phyloP scores from a whole-genome alignment of 2,329 filamentous ascomycete genomes.

The Fusarium sp. region DNA sequence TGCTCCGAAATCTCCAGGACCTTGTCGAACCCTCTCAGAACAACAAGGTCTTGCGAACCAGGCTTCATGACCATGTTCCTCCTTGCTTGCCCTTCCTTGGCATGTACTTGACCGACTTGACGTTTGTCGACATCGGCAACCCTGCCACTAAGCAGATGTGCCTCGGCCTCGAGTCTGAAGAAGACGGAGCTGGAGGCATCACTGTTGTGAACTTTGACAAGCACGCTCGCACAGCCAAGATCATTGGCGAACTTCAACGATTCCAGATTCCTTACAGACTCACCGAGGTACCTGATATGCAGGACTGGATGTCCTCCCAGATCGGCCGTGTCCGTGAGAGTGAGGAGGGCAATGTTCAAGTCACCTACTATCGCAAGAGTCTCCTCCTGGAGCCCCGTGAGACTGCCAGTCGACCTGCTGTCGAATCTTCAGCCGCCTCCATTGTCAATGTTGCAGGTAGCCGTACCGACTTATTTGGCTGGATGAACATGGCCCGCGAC shows the following conservation, averaged over 20 bases:
- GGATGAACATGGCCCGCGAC: slow-evolving; percentile 59
- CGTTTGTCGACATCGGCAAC: slow-evolving; percentile 95
- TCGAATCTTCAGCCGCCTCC: slow-evolving; percentile 49
- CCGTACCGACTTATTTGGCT: slow-evolving; percentile 59
- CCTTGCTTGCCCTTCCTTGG: slow-evolving; percentile 96
- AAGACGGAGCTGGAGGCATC: slow-evolving; percentile 73
- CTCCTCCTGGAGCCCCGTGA: slow-evolving; percentile 84
- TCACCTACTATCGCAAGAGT: slow-evolving; percentile 81
- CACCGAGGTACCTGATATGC: slow-evolving; percentile 84
- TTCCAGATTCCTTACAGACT: slow-evolving; percentile 95
- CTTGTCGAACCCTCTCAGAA: slow-evolving; percentile 92
- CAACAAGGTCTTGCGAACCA: slow-evolving; percentile 84
- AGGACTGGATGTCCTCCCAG: slow-evolving; percentile 90
- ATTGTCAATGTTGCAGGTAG: slow-evolving; percentile 46
- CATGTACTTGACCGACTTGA: slow-evolving; percentile 95
- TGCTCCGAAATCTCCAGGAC: slow-evolving; percentile 81
- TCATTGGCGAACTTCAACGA: slow-evolving; percentile 93
- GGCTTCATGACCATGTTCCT: slow-evolving; percentile 85
- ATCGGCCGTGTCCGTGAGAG: slow-evolving; percentile 77
- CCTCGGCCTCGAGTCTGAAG: slow-evolving; percentile 59
- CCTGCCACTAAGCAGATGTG: slow-evolving; percentile 81
- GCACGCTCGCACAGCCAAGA: slow-evolving; percentile 91
- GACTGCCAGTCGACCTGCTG: slow-evolving; percentile 49
- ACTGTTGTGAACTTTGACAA: slow-evolving; percentile 98
- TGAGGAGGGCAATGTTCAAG: slow-evolving; percentile 66